phyloP scores from a whole-genome alignment of 1,284 basidiomycete species.

The Peniophora sp. region DNA sequence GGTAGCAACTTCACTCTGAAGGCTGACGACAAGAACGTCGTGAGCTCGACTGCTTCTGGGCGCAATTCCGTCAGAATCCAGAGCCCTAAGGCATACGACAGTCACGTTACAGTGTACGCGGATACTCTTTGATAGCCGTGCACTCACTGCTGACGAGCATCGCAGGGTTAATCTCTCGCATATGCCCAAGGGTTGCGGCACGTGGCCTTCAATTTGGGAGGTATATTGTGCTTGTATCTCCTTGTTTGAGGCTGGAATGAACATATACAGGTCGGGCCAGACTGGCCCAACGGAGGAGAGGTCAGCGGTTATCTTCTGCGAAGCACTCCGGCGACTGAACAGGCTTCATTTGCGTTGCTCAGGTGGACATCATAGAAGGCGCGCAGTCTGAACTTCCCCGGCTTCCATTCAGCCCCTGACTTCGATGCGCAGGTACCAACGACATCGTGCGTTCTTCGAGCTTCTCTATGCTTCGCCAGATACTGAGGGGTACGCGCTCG shows the following conservation, averaged over 20 bases:
- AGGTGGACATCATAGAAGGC: conserved; percentile 13
- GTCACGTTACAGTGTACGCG: conserved; percentile 11
- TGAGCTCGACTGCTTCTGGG: conserved; percentile 16
- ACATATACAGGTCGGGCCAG: conserved; percentile 43
- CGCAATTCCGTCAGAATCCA: conserved; percentile 20
- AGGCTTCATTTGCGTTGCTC: too few species aligned
- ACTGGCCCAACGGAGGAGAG: conserved; percentile 27
- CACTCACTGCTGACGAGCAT: background rate
- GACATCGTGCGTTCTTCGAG: background rate
- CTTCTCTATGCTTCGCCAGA: background rate
- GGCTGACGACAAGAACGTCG: conserved; percentile 22
- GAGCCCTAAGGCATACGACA: conserved; percentile 16
- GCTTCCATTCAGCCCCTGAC: background rate
- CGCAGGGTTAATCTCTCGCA: conserved; percentile 18
- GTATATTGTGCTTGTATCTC: background rate
- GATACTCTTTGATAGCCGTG: conserved; percentile 1
- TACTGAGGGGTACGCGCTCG: background rate
- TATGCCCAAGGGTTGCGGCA: conserved; percentile 22
- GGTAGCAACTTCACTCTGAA: conserved; percentile 25
- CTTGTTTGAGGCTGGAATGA: too few species aligned
- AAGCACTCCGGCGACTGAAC: too few species aligned
- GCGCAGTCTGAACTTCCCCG: background rate
- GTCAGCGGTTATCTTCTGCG: conserved; percentile 8
- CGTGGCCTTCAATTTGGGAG: conserved; percentile 16
- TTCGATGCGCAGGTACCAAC: background rate